These are phyloP conservation scores for Breynia disticha DNA, from an alignment of 441 rosid species.

Conservation along the genomic window DNA sequence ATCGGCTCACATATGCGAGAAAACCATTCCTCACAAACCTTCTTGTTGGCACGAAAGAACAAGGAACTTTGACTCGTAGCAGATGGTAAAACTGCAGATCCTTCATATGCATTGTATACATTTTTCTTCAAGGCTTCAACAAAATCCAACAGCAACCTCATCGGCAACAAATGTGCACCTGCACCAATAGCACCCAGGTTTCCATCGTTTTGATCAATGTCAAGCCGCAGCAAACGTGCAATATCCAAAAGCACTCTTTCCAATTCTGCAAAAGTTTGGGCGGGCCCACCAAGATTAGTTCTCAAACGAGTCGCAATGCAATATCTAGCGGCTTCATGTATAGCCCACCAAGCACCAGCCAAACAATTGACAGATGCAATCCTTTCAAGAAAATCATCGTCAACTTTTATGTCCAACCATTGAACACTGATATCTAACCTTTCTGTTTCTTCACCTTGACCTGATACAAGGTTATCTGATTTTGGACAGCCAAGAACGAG, in stretches of 20 bases:
- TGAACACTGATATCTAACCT: constrained; percentile 31
- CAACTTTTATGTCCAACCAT: constrained; percentile 54
- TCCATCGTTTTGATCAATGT: constrained; percentile 75
- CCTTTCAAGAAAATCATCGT: constrained; percentile 64
- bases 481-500: constrained; percentile 53
- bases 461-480: constrained; percentile 37
- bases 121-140: constrained; percentile 93
- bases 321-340: constrained; percentile 95
- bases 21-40: constrained; percentile 99
- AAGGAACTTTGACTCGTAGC: constrained; percentile 69
- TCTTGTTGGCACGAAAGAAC: constrained; percentile 89
- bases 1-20: constrained; percentile 97
- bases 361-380: constrained; percentile 67
- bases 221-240: constrained; percentile 81
- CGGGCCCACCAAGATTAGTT: constrained; percentile 98
- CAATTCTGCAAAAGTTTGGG: constrained; percentile 97
- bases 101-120: constrained; percentile 95
- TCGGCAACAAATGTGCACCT: constrained; percentile 91
- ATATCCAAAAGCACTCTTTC: constrained; percentile 96
- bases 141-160: constrained; percentile 93
- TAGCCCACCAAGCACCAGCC: constrained; percentile 99
- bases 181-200: constrained; percentile 68
- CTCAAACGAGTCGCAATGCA: constrained; percentile 83
- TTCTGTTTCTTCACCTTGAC: constrained; percentile 57
- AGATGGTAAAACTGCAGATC: constrained; percentile 76